Percentiles rank a stretch among this genome's conserved stretches.
Evolutionary conservation across 2,329 filamentous ascomycete species (phyloP).

Genomic region (Nigrograna mackinnonii): DNA sequence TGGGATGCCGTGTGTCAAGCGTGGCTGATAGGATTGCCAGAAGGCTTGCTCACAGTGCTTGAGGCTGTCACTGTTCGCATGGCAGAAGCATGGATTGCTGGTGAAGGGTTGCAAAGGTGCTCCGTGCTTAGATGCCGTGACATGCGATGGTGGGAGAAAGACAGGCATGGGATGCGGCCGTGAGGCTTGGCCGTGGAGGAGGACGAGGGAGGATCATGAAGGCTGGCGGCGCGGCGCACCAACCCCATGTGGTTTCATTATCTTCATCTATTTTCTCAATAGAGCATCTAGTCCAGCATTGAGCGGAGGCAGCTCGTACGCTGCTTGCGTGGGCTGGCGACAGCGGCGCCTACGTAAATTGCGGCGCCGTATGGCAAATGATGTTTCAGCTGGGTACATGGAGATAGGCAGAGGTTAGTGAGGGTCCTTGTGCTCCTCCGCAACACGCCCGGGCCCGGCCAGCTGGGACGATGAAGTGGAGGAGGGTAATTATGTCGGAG

Average conservation of each 20-base stretch:
- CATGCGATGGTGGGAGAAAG: neutral
- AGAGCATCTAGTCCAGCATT: no score
- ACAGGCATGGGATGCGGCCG: neutral
- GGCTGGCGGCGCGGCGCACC: neutral
- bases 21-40: slow-evolving; percentile 24
- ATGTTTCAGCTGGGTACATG: slow-evolving; percentile 39
- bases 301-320: no score
- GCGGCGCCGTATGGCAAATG: slow-evolving; percentile 12
- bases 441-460: no score
- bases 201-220: neutral
- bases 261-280: no score
- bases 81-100: slow-evolving; percentile 24
- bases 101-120: no score
- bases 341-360: slow-evolving; percentile 15
- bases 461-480: no score
- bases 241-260: no score
- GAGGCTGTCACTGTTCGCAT: slow-evolving; percentile 40
- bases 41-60: slow-evolving; percentile 9
- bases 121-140: slow-evolving; percentile 21
- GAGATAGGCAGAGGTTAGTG: no score
- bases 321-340: no score
- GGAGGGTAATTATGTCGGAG: no score
- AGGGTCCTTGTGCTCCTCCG: slow-evolving; percentile 24
- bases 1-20: slow-evolving; percentile 5
- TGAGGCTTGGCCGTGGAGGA: no score